Conservation (phyloP, 78 protist species). For the Dictyostelium purpureum region DNA sequence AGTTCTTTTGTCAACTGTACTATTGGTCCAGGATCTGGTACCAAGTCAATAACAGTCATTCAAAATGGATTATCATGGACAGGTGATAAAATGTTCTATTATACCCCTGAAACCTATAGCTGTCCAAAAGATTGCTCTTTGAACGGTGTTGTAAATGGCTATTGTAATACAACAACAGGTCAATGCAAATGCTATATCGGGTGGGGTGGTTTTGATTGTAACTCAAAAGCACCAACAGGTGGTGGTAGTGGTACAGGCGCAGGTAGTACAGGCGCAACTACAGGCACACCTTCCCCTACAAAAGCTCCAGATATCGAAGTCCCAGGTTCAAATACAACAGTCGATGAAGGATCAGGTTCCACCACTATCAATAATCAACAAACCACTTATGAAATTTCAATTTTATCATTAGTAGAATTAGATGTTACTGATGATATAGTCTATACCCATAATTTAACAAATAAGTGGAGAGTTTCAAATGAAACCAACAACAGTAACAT, state of each 20-base stretch:
- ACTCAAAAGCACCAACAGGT: background rate
- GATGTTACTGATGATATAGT: background rate
- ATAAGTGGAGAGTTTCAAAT: background rate
- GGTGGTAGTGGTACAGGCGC: background rate
- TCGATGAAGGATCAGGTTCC: background rate
- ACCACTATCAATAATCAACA: background rate
- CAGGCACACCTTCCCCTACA: background rate
- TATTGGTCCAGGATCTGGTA: background rate
- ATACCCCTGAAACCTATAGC: background rate
- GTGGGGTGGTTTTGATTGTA: slow-evolving; percentile 3
- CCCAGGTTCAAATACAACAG: background rate
- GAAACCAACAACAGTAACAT: background rate
- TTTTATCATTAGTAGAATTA: background rate
- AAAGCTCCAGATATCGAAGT: background rate
- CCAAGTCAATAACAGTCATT: background rate
- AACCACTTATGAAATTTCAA: background rate
- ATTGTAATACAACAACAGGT: background rate
- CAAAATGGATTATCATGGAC: background rate
- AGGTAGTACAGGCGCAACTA: background rate
- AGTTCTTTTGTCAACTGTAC: background rate
- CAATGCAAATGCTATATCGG: background rate
- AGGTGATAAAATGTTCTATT: background rate
- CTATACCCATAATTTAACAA: background rate
- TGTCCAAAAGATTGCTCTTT: background rate
- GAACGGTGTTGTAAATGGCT: too few relatives aligned